Evolutionary conservation across 1,284 basidiomycete species (phyloP).

Genomic region (Rhodotorula sp.): DNA sequence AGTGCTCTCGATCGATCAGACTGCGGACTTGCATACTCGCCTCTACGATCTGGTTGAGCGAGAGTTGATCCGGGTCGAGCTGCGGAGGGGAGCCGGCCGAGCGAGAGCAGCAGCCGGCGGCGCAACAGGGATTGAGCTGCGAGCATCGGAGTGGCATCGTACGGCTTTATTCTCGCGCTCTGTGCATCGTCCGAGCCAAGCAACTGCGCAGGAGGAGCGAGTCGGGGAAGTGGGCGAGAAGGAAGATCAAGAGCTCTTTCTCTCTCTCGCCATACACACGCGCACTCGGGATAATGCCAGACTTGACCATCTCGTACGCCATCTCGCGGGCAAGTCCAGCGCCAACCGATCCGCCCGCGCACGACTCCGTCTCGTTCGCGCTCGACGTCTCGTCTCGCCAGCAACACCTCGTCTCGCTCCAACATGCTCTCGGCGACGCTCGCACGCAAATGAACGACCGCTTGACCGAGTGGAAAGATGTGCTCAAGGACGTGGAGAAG

Average conservation of each 20-base stretch:
- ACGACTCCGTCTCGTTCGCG: slow-evolving; percentile 6
- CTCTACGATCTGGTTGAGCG: background rate
- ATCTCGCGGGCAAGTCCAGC: background rate
- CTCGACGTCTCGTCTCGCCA: slow-evolving; percentile 19
- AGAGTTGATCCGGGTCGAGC: background rate
- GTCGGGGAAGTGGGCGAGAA: background rate
- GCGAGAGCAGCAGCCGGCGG: background rate
- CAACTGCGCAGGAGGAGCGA: too few species aligned
- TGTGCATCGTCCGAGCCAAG: background rate
- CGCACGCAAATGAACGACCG: slow-evolving; percentile 18
- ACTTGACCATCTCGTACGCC: slow-evolving; percentile 10
- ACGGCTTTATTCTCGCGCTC: background rate
- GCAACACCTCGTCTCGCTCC: slow-evolving; percentile 28
- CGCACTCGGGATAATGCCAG: background rate
- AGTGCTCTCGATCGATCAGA: fast-evolving
- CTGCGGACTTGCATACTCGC: background rate
- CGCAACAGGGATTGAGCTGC: background rate
- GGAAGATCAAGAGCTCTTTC: background rate
- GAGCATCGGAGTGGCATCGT: slow-evolving; percentile 5
- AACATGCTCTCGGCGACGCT: slow-evolving; percentile 15
- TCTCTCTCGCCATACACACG: background rate
- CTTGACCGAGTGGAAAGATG: slow-evolving; percentile 33
- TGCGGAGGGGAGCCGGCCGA: background rate
- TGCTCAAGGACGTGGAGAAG: slow-evolving; percentile 28
- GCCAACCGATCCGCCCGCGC: background rate